A percentile compares a stretch with the other conserved stretches of the same genome.
Evolutionary conservation across 2,329 filamentous ascomycete species (phyloP).

Genomic region (Trichoderma koningii): DNA sequence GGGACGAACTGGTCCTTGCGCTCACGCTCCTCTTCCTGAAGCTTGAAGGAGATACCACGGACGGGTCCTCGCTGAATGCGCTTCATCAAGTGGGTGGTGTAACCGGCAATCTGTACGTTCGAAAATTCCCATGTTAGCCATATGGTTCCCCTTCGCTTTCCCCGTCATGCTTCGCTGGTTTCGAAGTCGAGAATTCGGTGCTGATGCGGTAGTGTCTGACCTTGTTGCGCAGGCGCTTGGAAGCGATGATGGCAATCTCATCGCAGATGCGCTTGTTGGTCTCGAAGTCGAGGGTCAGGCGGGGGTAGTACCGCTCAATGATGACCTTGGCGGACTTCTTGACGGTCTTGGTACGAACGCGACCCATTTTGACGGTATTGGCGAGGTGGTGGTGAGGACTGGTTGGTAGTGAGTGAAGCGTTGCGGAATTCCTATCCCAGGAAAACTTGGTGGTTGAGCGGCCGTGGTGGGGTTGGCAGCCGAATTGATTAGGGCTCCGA

Average conservation of each 20-base stretch:
- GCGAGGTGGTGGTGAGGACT: constrained; percentile 30
- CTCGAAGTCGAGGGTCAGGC: constrained; percentile 99
- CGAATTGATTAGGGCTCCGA: constrained; percentile 38
- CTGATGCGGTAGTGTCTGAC: constrained; percentile 48
- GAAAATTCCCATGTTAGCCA: constrained; percentile 12
- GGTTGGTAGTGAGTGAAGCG: constrained; percentile 35
- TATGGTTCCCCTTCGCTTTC: neutral
- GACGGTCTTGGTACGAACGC: constrained; percentile 70
- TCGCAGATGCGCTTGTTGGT: constrained; percentile 99
- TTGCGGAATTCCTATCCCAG: constrained; percentile 32
- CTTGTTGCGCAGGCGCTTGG: constrained; percentile 99
- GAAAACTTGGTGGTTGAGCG: constrained; percentile 38
- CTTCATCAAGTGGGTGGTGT: constrained; percentile 99
- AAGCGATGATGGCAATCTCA: constrained; percentile 99
- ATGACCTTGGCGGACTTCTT: constrained; percentile 95
- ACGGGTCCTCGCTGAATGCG: constrained; percentile 99
- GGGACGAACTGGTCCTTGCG: constrained; percentile 99
- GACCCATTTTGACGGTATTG: constrained; percentile 66
- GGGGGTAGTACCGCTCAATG: constrained; percentile 98
- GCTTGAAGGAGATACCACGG: constrained; percentile 99
- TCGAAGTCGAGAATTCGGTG: neutral
- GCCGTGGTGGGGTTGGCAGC: constrained; percentile 32
- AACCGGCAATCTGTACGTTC: constrained; percentile 78
- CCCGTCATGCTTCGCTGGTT: constrained; percentile 4
- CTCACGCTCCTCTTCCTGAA: constrained; percentile 99